Percentiles rank a stretch among this genome's conserved stretches.
Evolutionary conservation across 2,329 filamentous ascomycete species (phyloP).

Genomic region (Lasiodiplodia sp.): DNA sequence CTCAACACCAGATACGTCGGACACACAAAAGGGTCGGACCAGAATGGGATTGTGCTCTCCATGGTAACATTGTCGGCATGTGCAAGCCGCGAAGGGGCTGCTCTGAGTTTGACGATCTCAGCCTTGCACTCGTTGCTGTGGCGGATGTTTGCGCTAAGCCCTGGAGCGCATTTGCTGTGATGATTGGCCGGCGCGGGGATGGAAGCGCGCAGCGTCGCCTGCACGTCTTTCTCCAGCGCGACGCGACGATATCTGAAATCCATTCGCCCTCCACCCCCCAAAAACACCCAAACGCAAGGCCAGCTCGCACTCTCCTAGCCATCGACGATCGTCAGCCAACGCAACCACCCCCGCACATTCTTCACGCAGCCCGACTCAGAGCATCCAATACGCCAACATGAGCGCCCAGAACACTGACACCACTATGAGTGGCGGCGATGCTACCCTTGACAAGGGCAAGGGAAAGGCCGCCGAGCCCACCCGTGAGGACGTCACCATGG

Average conservation of each 20-base stretch:
- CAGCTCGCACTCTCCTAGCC: background rate
- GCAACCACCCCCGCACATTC: background rate
- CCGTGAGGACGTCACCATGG: slow-evolving; percentile 69
- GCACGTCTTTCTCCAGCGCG: slow-evolving; percentile 1
- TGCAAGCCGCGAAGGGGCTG: background rate
- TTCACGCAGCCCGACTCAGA: background rate
- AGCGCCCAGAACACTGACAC: slow-evolving; percentile 32
- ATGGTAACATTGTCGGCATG: background rate
- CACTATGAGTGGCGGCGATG: slow-evolving; percentile 80
- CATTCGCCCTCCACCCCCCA: slow-evolving; percentile 12
- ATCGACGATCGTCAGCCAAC: slow-evolving; percentile 2
- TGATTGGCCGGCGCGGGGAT: slow-evolving; percentile 25
- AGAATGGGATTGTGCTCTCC: background rate
- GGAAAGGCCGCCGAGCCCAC: slow-evolving; percentile 73
- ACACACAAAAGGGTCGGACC: background rate
- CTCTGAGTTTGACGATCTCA: background rate
- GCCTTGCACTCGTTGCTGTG: slow-evolving; percentile 1
- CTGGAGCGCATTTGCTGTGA: slow-evolving; percentile 10
- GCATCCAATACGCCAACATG: slow-evolving; percentile 33
- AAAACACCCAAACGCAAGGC: slow-evolving; percentile 19
- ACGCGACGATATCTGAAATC: slow-evolving; percentile 12
- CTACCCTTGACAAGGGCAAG: slow-evolving; percentile 81
- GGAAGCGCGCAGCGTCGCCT: slow-evolving; percentile 24
- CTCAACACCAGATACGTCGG: slow-evolving; percentile 2
- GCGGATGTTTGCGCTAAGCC: slow-evolving; percentile 17